Base-by-base conservation (phyloP, 2,329 filamentous ascomycete genomes). In the Pestalotiopsis sp. region DNA sequence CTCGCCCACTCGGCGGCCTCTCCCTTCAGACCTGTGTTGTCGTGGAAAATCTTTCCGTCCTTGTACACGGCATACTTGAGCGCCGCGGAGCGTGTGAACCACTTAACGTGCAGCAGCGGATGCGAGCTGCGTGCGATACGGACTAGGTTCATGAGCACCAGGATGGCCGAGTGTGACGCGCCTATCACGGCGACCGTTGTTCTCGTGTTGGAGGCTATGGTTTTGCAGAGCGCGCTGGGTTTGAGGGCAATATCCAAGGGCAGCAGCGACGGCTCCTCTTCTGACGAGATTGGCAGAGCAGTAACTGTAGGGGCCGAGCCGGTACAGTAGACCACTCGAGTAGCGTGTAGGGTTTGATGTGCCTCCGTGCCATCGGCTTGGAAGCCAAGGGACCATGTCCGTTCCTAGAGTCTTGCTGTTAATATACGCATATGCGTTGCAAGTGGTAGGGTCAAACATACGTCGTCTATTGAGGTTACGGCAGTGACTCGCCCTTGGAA, bases 21-120 rank as follows among this genome's bases (percentile, higher is more conserved):
- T 22, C 89, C 89, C 75, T 91, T 91, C 38, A 91, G 80, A 3
- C 89, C 89, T 0, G 88, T 91, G 77, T 90, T 91, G 73, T 91
- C 89, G 66, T 86, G 83, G 35, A 89, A 77, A 68, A 90, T 89
- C 87, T 88, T 90, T 67, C 86, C 87, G 69, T 89, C 87, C 77
- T 82, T 86, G 74, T 85, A 86, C 72, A 87, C 84, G n/a, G 89
- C 89, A 70, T 91, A 91, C 14, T 90, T 81, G 0, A 82, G 77
- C n/a, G n/a, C n/a, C 71, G 88, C 84, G 20, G 64, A 55, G 17
- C 61, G 39, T 5, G 61, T 40, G 40, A 64, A 64, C 61, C 61
- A 64, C 3, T 39, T 22, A 14, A 64, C 39, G 14, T 40, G 61
- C 1, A 64, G 24, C 13, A 40, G 80, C 20, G 61, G 26, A 40